Percentiles rank a stretch among this genome's conserved stretches.
Evolutionary conservation across 2,329 filamentous ascomycete species (phyloP).

Genomic region (Akanthomyces dipterigenus): DNA sequence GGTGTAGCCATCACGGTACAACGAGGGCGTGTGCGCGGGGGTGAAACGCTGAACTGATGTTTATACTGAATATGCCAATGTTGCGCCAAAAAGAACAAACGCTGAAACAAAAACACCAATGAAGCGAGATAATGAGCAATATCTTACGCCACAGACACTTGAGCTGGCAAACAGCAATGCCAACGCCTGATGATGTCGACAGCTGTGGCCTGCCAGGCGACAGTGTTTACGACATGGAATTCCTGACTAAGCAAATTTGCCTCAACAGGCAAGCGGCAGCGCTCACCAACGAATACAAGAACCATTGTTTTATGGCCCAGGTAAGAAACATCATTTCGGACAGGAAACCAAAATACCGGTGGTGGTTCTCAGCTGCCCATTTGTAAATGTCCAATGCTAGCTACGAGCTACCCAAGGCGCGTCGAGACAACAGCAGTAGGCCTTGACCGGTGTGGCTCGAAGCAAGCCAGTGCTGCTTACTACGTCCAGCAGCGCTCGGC

Average conservation of each 20-base stretch:
- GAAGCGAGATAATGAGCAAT: background rate
- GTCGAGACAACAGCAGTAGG: too few species aligned
- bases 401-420: too few species aligned
- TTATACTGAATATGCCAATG: background rate
- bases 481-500: background rate
- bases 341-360: too few species aligned
- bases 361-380: too few species aligned
- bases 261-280: background rate
- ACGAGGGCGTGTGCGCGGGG: background rate
- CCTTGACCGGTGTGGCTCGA: background rate
- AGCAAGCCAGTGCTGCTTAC: background rate
- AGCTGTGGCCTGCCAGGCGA: conserved; percentile 10
- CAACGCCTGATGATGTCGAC: conserved; percentile 1
- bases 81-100: background rate
- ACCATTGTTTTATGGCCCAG: background rate
- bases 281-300: too few species aligned
- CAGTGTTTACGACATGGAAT: conserved; percentile 6
- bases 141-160: background rate
- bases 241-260: conserved; percentile 5
- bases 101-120: background rate
- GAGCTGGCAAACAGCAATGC: background rate
- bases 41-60: background rate
- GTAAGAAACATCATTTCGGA: too few species aligned
- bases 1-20: conserved; percentile 27
- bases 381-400: too few species aligned